Percentiles rank a stretch among this genome's conserved stretches.
These are phyloP conservation scores for Rubroboletus satanas DNA, from an alignment of 768 basidiomycete genomes.

Conservation along the genomic window DNA sequence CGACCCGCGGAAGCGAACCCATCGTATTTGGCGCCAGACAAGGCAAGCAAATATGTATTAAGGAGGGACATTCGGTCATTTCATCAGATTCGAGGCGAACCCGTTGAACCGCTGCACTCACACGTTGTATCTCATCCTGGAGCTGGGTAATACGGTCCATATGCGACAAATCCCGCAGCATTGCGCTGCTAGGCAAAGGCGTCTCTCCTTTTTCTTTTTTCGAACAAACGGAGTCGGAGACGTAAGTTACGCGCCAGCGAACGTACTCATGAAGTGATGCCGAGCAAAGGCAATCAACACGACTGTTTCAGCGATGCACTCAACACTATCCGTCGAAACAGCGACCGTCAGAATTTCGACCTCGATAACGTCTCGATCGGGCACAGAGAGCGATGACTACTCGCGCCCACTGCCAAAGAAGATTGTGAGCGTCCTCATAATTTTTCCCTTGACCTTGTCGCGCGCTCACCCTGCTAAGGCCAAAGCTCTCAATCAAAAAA, in stretches of 20 bases:
- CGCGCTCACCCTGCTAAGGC: constrained; percentile 19
- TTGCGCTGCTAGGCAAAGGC: constrained; percentile 49
- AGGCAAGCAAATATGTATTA: not conserved
- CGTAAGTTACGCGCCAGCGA: constrained; percentile 8
- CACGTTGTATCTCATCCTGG: constrained; percentile 91
- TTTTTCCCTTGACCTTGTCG: constrained; percentile 1
- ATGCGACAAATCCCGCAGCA: constrained; percentile 89
- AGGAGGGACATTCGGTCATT: not conserved
- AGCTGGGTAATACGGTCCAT: constrained; percentile 97
- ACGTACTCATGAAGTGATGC: constrained; percentile 1
- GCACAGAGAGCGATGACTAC: constrained; percentile 64
- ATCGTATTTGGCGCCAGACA: not conserved
- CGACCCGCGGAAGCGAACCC: not conserved
- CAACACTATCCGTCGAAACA: not conserved
- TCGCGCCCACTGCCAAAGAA: constrained; percentile 54
- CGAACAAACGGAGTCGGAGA: constrained; percentile 11
- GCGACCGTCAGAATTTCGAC: constrained; percentile 52
- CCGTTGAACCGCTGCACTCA: constrained; percentile 21
- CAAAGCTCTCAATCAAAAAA: constrained; percentile 38
- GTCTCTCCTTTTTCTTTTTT: constrained; percentile 2
- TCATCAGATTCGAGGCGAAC: constrained; percentile 13
- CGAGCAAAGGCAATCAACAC: not conserved
- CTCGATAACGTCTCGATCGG: constrained; percentile 48
- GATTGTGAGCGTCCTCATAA: constrained; percentile 24
- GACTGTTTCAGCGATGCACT: not conserved